phyloP scores from a whole-genome alignment of 177 flowering plant species.

The Vitis hybrid region DNA sequence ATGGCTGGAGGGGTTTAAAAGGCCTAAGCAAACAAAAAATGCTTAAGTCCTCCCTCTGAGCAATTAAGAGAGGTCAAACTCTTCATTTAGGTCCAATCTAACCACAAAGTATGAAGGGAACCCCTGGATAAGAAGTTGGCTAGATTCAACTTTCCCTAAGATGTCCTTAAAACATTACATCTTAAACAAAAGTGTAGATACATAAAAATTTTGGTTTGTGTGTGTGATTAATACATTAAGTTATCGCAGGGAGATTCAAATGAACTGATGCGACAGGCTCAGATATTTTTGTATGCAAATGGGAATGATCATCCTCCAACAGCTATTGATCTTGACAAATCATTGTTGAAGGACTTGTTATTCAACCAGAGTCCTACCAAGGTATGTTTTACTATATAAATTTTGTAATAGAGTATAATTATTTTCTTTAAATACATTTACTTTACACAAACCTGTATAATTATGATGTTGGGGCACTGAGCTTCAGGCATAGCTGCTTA shows the following conservation, averaged over 20 bases:
- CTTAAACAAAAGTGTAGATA: neutral
- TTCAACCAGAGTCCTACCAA: constrained; percentile 88
- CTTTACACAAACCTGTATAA: too few species aligned
- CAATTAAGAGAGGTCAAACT: too few species aligned
- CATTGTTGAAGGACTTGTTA: constrained; percentile 64
- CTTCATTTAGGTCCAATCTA: too few species aligned
- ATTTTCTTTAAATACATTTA: too few species aligned
- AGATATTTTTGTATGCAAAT: constrained; percentile 78
- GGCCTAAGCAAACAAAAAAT: too few species aligned
- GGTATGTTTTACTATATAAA: constrained; percentile 41
- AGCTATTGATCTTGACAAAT: constrained; percentile 80
- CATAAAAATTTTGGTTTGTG: neutral
- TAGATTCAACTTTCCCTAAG: too few species aligned
- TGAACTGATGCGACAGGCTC: constrained; percentile 79
- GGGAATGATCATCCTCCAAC: constrained; percentile 85
- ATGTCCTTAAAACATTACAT: too few species aligned
- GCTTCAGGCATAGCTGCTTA: too few species aligned
- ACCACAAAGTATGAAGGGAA: constrained; percentile 12
- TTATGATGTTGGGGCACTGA: too few species aligned
- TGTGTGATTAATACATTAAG: neutral
- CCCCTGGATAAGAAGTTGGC: neutral
- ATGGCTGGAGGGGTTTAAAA: too few species aligned
- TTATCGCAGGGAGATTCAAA: constrained; percentile 57
- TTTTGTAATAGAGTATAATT: neutral
- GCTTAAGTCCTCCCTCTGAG: too few species aligned